Base-by-base conservation (phyloP, 176 grass and related monocot species). In the Otatea glauca region DNA sequence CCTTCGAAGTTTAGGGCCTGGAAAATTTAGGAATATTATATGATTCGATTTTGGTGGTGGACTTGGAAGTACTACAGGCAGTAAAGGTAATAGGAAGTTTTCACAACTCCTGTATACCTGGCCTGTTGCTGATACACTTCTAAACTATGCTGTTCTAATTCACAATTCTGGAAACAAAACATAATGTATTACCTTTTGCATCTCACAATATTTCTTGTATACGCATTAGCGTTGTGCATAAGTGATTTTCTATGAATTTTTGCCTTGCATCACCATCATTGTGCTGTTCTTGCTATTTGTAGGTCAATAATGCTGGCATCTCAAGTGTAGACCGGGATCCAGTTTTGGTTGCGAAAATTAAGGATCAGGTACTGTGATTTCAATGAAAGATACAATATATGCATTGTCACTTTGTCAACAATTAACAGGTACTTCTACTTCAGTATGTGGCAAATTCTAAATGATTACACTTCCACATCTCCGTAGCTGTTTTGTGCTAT, bases 281-380 rank as follows among this genome's bases (percentile, higher is more conserved):
- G 0, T 70, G 15, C 13, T 34, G 4, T 78, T 42, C 47, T 11
- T 81, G 2, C 29, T 72, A 1, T 70, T 18, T 89, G 25, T 67
- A 94, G 90, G 84, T 94, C 68, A 94, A 94, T 11, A 94, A 92
- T 77, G 92, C 85, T 7, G 90, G 82, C 15, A 76, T 94, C 86
- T 55, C 85, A 68, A 90, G 90, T 62, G 87, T 89, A 39, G 32
- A 77, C 14, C 69, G 86, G 5, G 84, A 88, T 83, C 89, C 80
- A 45, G 69, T 69, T 84, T 74, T 90, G 23, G 51, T 84, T 79
- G 79, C 89, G 0, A 32, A 83, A 78, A 4, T 90, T 17, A 90
- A 87, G 54, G 75, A 90, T 35, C 80, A 87, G 84, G 89, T 87
- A 68, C 29, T 67, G 9, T 59, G 2, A 58, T 39, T 69, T 37